These are phyloP conservation scores for Calamus simplicifolius DNA, from an alignment of 176 grass and related monocot species.

Conservation along the genomic window DNA sequence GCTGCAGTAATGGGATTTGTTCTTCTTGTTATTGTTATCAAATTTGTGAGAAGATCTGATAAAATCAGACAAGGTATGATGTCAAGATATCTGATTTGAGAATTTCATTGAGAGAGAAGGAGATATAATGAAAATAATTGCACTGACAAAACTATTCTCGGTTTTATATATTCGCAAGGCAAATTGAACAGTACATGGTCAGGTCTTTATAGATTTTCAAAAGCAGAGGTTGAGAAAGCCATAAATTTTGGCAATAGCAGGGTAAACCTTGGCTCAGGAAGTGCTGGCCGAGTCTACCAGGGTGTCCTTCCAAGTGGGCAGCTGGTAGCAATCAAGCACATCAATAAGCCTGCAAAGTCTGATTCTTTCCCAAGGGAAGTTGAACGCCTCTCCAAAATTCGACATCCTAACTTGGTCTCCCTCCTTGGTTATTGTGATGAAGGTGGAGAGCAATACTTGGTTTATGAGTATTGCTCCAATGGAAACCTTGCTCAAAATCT, in stretches of 20 bases:
- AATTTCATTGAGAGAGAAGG: not conserved
- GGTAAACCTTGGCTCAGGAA: conserved; percentile 41
- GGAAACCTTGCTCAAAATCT: conserved; percentile 55
- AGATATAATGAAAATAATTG: not conserved
- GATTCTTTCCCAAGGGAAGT: conserved; percentile 48
- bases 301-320: conserved; percentile 57
- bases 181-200: conserved; percentile 41
- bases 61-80: conserved; percentile 15
- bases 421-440: conserved; percentile 66
- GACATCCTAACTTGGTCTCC: conserved; percentile 49
- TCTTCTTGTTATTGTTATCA: conserved; percentile 15
- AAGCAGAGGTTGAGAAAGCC: conserved; percentile 44
- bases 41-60: conserved; percentile 13
- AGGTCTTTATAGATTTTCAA: conserved; percentile 53
- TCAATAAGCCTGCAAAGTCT: conserved; percentile 33
- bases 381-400: conserved; percentile 44
- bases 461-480: conserved; percentile 51
- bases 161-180: not conserved
- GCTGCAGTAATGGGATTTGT: conserved; percentile 7
- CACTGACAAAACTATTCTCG: not conserved
- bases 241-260: conserved; percentile 32
- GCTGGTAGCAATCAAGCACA: conserved; percentile 53
- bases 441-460: conserved; percentile 41
- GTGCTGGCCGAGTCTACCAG: conserved; percentile 51
- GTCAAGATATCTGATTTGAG: not conserved